Conservation (phyloP, 2,329 filamentous ascomycete species). For the Hypomyces perniciosus region DNA sequence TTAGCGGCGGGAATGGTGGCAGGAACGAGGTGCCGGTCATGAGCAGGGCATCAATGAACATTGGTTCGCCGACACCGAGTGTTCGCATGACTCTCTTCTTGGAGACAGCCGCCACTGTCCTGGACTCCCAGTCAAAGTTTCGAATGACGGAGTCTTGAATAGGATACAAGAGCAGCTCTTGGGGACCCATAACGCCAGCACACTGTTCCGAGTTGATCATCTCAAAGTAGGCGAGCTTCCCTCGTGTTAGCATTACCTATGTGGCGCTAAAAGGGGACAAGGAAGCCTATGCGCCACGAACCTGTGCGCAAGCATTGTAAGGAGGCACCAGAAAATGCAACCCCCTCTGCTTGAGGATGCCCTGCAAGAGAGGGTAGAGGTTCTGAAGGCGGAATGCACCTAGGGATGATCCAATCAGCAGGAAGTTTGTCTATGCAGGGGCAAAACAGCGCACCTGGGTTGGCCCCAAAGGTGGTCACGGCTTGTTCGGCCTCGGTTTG, state of each 20-base stretch:
- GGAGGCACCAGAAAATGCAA: slow-evolving; percentile 78
- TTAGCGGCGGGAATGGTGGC: slow-evolving; percentile 70
- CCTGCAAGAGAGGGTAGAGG: slow-evolving; percentile 71
- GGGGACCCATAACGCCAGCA: slow-evolving; percentile 74
- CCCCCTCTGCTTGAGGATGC: slow-evolving; percentile 60
- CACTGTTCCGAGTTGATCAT: slow-evolving; percentile 60
- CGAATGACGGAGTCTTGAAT: slow-evolving; percentile 68
- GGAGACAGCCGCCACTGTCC: slow-evolving; percentile 55
- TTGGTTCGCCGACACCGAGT: slow-evolving; percentile 59
- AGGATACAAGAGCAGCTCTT: slow-evolving; percentile 80
- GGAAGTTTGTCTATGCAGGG: not conserved
- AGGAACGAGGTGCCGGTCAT: slow-evolving; percentile 80
- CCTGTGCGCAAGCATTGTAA: slow-evolving; percentile 82
- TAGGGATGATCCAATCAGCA: slow-evolving; percentile 26
- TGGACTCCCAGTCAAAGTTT: slow-evolving; percentile 61
- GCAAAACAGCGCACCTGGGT: slow-evolving; percentile 53
- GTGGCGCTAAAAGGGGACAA: not conserved
- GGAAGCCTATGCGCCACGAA: slow-evolving; percentile 33
- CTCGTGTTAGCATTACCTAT: slow-evolving; percentile 22
- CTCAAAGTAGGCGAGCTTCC: slow-evolving; percentile 71
- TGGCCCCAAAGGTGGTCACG: slow-evolving; percentile 74
- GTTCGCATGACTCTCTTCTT: slow-evolving; percentile 66
- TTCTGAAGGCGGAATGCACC: slow-evolving; percentile 66
- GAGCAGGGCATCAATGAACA: slow-evolving; percentile 78
- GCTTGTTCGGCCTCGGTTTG: slow-evolving; percentile 72